Base-by-base conservation (phyloP, 2,329 filamentous ascomycete species). In the Byssochlamys sp. region DNA sequence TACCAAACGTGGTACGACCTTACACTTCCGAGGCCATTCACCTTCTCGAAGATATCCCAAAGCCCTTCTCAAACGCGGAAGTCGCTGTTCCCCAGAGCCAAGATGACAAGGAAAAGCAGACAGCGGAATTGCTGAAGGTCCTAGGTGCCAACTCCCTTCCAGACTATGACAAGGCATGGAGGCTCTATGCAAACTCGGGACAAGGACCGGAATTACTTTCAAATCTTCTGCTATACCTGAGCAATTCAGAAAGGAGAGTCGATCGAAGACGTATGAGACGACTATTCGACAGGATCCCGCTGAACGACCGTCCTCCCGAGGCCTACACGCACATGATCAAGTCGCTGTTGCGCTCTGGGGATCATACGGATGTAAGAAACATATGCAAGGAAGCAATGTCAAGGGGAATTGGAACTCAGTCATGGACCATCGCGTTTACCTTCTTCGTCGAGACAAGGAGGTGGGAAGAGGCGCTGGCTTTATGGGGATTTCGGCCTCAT, bases 321-420 rank as follows among this genome's bases (percentile, higher is more conserved):
- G 75, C 79, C 55, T 84, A 81, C 64, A 65, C 72, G 55, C 65
- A 71, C 48, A 72, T 76, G 27, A 73, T 79, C 25, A 69, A 70
- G 50, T 75, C 80, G 25, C 73, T 78, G 58, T 60, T 81, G 14
- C 52, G 59, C 27, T 66, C 62, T n/a, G 66, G 77, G 14, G 66
- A 71, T 24, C 68, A 75, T 58, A 58, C 73, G 12, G 70, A 71
- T 2, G 71, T 77, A 10, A 67, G 74, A 10, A 57, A 64, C 12
- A 63, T 80, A n/a, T 77, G 78, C 57, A 61, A 73, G 45, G 68
- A 77, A 62, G 76, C 77, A 10, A 64, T 65, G 52, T 55, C 52
- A 19, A 62, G 61, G 9, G 60, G 63, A 1, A 53, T 67, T 28
- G 70, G 66, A 26, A 53, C 64, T 3, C 53, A 58, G 14, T 71